Conservation (phyloP, 345 rosid genomes). For the Moricandia arvensis region DNA sequence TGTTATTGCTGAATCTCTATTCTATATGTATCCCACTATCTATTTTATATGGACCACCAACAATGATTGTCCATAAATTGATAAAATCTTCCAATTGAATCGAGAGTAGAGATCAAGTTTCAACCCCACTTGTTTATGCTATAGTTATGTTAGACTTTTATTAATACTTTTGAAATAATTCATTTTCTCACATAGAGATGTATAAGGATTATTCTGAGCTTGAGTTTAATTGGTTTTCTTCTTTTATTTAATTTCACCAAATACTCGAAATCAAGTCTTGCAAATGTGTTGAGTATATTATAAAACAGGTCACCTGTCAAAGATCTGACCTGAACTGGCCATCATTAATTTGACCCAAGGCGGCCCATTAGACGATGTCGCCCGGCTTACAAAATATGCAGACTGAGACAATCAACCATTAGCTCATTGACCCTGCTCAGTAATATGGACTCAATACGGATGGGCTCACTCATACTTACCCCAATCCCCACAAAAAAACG, state of each 20-base stretch:
- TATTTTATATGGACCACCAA: neutral
- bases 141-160: neutral
- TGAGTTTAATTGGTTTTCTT: neutral
- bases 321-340: neutral
- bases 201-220: neutral
- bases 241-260: neutral
- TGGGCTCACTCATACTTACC: neutral
- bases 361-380: neutral
- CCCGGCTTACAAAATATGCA: neutral
- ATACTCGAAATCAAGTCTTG: neutral
- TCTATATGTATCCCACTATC: neutral
- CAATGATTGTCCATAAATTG: constrained; percentile 1
- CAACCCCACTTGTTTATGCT: neutral
- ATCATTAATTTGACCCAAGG: neutral
- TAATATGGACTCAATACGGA: neutral
- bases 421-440: neutral
- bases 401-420: neutral
- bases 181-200: no score
- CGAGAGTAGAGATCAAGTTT: neutral
- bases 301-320: neutral
- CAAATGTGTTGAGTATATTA: no score
- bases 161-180: no score
- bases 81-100: neutral
- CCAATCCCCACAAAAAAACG: neutral
- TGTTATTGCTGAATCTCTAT: no score